A percentile compares a stretch with the other conserved stretches of the same genome.
These are phyloP conservation scores for Penicillium samsonianum DNA, from an alignment of 495 filamentous ascomycete species.

Conservation along the genomic window DNA sequence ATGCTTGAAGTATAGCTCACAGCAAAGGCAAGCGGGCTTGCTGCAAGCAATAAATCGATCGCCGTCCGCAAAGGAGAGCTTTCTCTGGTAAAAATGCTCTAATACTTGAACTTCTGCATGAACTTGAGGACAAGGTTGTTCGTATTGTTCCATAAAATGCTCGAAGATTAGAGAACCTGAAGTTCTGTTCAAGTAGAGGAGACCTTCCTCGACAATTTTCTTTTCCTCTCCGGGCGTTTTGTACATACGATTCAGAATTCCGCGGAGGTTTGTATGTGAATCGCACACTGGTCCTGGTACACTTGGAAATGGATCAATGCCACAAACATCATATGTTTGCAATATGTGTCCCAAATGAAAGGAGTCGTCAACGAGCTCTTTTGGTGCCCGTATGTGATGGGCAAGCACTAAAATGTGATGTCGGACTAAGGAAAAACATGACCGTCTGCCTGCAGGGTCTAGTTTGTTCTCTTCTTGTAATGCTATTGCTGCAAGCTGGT, in stretches of 20 bases:
- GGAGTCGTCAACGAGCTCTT: conserved; percentile 11
- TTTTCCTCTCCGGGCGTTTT: conserved; percentile 5
- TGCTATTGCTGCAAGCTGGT: background rate
- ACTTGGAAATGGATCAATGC: background rate
- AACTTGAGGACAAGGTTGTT: conserved; percentile 18
- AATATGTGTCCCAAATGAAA: conserved; percentile 9
- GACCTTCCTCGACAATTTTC: conserved; percentile 5
- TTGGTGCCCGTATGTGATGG: conserved; percentile 8
- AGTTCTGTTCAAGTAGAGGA: conserved; percentile 11
- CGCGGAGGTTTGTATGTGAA: conserved; percentile 14
- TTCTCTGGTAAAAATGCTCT: conserved; percentile 24
- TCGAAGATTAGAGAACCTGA: background rate
- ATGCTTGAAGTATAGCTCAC: conserved; percentile 29
- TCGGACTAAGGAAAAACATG: background rate
- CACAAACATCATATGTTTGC: conserved; percentile 8
- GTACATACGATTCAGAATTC: conserved; percentile 21
- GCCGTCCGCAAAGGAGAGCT: conserved; percentile 19
- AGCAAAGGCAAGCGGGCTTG: conserved; percentile 33
- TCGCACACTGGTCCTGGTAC: conserved; percentile 8
- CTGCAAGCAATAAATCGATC: conserved; percentile 33
- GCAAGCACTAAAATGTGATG: background rate
- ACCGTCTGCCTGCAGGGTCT: background rate
- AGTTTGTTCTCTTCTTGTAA: background rate
- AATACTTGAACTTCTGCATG: conserved; percentile 28
- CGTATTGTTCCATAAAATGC: conserved; percentile 14